phyloP scores from a whole-genome alignment of 2,329 filamentous ascomycete genomes.

The Zasmidium angulare region DNA sequence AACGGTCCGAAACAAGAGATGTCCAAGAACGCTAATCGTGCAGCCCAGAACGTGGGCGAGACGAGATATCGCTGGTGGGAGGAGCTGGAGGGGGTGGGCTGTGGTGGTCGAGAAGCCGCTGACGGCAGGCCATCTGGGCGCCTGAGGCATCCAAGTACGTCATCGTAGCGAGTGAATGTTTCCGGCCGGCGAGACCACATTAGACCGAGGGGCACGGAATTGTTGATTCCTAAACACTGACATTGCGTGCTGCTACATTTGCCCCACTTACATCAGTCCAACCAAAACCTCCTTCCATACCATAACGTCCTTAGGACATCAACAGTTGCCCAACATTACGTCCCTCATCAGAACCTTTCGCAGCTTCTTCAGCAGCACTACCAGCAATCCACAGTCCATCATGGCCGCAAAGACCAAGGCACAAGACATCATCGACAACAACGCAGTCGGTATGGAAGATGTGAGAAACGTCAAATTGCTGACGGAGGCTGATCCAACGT shows the following conservation, averaged over 20 bases:
- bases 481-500: background rate
- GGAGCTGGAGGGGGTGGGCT: background rate
- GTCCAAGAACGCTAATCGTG: background rate
- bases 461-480: background rate
- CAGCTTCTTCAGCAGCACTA: conserved; percentile 65
- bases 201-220: background rate
- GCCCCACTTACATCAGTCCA: background rate
- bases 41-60: background rate
- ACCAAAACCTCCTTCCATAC: background rate
- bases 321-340: conserved; percentile 51
- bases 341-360: conserved; percentile 53
- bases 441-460: conserved; percentile 69
- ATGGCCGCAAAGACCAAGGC: conserved; percentile 80
- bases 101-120: background rate
- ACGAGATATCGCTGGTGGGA: background rate
- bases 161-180: background rate
- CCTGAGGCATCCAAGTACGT: background rate
- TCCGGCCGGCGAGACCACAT: background rate
- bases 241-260: background rate
- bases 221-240: background rate
- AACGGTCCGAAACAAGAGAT: background rate
- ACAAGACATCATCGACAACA: conserved; percentile 82
- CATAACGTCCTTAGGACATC: background rate
- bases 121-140: background rate
- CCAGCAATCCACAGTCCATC: conserved; percentile 65